Base-by-base conservation (phyloP, 2,329 filamentous ascomycete genomes). In the Aspergillus carbonarius region DNA sequence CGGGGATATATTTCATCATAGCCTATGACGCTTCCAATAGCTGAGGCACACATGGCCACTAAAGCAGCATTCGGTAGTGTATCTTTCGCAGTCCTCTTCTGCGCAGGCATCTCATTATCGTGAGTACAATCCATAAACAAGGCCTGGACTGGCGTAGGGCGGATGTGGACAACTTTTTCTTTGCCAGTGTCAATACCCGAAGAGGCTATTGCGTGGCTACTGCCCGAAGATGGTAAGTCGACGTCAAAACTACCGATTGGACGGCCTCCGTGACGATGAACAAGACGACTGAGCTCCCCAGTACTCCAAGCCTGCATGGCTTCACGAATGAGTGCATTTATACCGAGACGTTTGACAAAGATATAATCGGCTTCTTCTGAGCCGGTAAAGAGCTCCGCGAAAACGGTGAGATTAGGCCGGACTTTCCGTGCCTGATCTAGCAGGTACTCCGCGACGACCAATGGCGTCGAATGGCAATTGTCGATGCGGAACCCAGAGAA, bases 61-160 rank as follows among this genome's bases (percentile, higher is more conserved):
- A 99, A 82, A 5, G 95, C 95, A 51, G 93, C 93, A 70, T 96
- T 98, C 7, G 96, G 91, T 9, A 99, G 82, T 0, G 95, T 98
- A 72, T 99, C 96, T 60, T 92, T 86, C 53, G 93, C 93, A 73
- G 97, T 93, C 40, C 96, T 85, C 76, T 97, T 97, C 76, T 99
- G 93, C 0, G 93, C 91, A 0, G 95, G 95, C 2, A 92, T 90
- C 77, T 99, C 93, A 68, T 99, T 99, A 78, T 99, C 95, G 74
- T 99, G 95, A 0, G 96, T 99, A 76, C 96, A 99, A 73, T 99
- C 96, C 92, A 98, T 98, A 76, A 99, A 97, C 1, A 99, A 80
- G 0, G 93, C 95, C 65, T 96, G 93, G 0, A 98, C 89, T 4
- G 93, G 91, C 3, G 87, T 90, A n/a, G 90, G 88, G 65, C 91